A percentile compares a stretch with the other conserved stretches of the same genome.
Evolutionary conservation across 208 protist species (phyloP).

Genomic region (Trypanosoma scelopori): DNA sequence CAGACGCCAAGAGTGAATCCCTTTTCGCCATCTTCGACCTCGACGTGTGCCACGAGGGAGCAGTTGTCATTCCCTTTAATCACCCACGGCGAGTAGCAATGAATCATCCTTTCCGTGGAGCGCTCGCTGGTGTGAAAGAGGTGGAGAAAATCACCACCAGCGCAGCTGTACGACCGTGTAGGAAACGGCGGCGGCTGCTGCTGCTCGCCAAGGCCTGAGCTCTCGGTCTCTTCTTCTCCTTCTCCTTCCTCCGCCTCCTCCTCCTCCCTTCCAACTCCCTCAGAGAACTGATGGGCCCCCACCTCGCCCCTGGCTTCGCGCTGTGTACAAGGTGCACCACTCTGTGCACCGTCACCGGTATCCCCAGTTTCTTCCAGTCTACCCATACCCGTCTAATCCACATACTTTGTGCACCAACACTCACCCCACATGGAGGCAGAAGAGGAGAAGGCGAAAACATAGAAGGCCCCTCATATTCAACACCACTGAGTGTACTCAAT

Average conservation of each 20-base stretch:
- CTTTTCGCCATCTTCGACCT: constrained; percentile 31
- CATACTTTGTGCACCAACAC: too few species aligned
- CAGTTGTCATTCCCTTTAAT: constrained; percentile 11
- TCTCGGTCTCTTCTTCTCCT: background rate
- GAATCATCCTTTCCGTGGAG: constrained; percentile 1
- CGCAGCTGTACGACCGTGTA: constrained; percentile 6
- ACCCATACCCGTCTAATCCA: background rate
- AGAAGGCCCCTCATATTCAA: too few species aligned
- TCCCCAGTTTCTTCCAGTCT: background rate
- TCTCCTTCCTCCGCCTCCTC: background rate
- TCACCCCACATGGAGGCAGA: too few species aligned
- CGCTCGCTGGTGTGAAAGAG: constrained; percentile 2
- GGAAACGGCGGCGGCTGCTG: constrained; percentile 15
- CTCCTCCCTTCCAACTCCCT: background rate
- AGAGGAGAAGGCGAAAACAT: too few species aligned
- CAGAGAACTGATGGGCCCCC: too few species aligned
- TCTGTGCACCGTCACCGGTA: background rate
- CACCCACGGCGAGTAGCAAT: constrained; percentile 22
- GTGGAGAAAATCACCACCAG: constrained; percentile 23
- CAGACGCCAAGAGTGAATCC: constrained; percentile 22
- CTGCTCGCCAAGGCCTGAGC: constrained; percentile 8
- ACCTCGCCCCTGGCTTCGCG: background rate
- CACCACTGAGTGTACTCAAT: too few species aligned
- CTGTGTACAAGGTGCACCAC: background rate
- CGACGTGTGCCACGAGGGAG: constrained; percentile 21